Evolutionary conservation across 2,329 filamentous ascomycete species (phyloP).

Genomic region (Aspergillus hortae): DNA sequence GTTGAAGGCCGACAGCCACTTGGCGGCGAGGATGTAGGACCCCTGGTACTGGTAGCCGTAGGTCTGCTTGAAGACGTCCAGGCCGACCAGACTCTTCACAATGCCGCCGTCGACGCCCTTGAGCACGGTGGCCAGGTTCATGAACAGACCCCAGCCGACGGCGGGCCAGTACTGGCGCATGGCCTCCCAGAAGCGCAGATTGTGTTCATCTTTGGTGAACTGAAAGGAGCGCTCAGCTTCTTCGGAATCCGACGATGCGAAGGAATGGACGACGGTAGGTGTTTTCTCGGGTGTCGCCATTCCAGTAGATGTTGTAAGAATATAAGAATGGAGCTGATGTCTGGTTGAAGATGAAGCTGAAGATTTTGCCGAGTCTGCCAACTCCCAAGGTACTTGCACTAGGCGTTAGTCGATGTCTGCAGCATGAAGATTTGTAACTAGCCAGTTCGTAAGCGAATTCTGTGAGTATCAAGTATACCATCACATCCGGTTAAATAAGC

Average conservation of each 20-base stretch:
- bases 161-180: constrained; percentile 22
- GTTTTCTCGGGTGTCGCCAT: constrained; percentile 6
- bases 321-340: not conserved
- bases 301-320: not conserved
- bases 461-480: too few species aligned
- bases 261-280: constrained; percentile 13
- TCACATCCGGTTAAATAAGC: too few species aligned
- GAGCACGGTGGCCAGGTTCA: constrained; percentile 23
- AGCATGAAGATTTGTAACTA: too few species aligned
- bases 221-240: constrained; percentile 20
- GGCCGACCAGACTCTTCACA: constrained; percentile 23
- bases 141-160: constrained; percentile 24
- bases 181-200: constrained; percentile 21
- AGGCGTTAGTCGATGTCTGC: too few species aligned
- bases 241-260: constrained; percentile 10
- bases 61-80: constrained; percentile 23
- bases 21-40: constrained; percentile 21
- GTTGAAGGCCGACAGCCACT: constrained; percentile 26
- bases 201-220: constrained; percentile 23
- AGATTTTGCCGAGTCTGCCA: too few species aligned
- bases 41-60: constrained; percentile 26
- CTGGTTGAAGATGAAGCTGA: too few species aligned
- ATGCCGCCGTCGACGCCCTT: constrained; percentile 24
- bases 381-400: too few species aligned
- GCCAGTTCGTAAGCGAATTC: too few species aligned